phyloP scores from a whole-genome alignment of 805 yeast species.

The Candida tammaniensis region DNA sequence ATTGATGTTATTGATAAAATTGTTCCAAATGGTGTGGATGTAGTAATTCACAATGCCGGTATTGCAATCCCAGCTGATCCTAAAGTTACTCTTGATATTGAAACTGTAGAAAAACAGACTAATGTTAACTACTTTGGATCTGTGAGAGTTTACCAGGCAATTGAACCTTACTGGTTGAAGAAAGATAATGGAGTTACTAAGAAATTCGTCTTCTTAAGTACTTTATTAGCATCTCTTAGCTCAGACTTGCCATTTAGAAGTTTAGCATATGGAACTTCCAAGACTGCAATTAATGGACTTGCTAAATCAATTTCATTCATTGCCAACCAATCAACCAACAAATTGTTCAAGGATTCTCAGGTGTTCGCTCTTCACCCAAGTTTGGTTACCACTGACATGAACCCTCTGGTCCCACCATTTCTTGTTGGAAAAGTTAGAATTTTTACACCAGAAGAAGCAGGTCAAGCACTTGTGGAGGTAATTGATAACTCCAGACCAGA shows the following conservation, averaged over 20 bases:
- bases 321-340: not conserved
- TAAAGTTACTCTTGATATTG: not conserved
- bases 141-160: slow-evolving; percentile 3
- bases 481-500: not conserved
- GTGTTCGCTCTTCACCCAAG: slow-evolving; percentile 5
- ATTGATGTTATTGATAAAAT: slow-evolving; percentile 9
- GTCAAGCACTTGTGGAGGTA: not conserved
- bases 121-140: slow-evolving; percentile 5
- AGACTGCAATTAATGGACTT: slow-evolving; percentile 31
- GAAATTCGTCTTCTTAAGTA: slow-evolving; percentile 10
- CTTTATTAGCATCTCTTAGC: slow-evolving; percentile 10
- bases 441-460: not conserved
- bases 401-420: too few relatives aligned
- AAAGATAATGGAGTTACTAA: slow-evolving; percentile 8
- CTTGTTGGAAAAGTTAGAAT: not conserved
- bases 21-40: slow-evolving; percentile 31
- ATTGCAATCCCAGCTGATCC: slow-evolving; percentile 1
- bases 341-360: slow-evolving; percentile 1
- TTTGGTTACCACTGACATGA: slow-evolving; percentile 6
- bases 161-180: slow-evolving; percentile 4
- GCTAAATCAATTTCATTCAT: not conserved
- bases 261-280: slow-evolving; percentile 28
- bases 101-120: not conserved
- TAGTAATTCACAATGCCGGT: slow-evolving; percentile 35
- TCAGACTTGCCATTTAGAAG: not conserved